These are phyloP conservation scores for Citrus maxima DNA, from an alignment of 345 rosid species.

Conservation along the genomic window DNA sequence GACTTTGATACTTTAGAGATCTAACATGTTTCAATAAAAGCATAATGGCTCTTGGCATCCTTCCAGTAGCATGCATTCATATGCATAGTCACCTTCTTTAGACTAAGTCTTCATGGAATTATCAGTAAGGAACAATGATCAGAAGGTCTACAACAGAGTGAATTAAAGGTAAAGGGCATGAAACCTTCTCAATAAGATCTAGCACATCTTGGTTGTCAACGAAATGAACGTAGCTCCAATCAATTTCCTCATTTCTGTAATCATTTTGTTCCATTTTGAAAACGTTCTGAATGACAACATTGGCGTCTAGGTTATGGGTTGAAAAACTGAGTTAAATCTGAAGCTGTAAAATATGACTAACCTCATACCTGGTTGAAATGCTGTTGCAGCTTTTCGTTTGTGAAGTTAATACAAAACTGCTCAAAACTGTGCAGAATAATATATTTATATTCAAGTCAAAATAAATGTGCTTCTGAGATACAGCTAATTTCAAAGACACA, in stretches of 20 bases:
- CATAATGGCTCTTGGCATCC: neutral
- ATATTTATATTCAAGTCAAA: constrained; percentile 9
- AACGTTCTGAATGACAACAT: constrained; percentile 58
- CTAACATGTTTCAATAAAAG: neutral
- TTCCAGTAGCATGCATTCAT: neutral
- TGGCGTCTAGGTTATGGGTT: constrained; percentile 25
- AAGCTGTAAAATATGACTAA: constrained; percentile 36
- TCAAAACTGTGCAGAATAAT: constrained; percentile 60
- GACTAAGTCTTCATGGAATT: neutral
- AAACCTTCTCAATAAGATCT: constrained; percentile 91
- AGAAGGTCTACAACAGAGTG: constrained; percentile 1
- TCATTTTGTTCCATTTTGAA: constrained; percentile 89
- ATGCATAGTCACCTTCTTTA: neutral
- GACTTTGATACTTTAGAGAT: neutral
- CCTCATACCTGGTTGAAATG: constrained; percentile 98
- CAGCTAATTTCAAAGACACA: neutral
- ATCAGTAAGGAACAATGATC: constrained; percentile 3
- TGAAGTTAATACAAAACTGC: constrained; percentile 87
- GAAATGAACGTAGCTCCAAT: constrained; percentile 87
- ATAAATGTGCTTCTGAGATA: neutral
- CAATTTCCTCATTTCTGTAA: constrained; percentile 68
- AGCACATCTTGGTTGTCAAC: constrained; percentile 87
- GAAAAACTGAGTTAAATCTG: constrained; percentile 16
- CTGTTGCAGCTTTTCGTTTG: constrained; percentile 94
- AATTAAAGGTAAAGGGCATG: constrained; percentile 1